A percentile compares a stretch with the other conserved stretches of the same genome.
phyloP scores from a whole-genome alignment of 352 stramenopile species.

The Phytopythium kandeliae region DNA sequence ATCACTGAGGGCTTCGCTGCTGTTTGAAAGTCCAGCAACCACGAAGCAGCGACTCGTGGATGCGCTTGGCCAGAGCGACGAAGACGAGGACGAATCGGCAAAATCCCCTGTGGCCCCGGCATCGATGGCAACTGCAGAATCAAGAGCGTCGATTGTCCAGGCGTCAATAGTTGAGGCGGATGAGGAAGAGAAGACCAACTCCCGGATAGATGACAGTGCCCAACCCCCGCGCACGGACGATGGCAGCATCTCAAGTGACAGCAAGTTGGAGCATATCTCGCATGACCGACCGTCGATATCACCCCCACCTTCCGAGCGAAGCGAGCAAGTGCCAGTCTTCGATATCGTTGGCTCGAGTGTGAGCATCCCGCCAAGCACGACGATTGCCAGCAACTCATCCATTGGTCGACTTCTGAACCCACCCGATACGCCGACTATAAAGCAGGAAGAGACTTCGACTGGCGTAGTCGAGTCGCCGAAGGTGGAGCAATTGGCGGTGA shows the following conservation, averaged over 20 bases:
- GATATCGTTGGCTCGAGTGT: background rate
- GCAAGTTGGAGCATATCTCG: background rate
- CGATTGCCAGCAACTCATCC: background rate
- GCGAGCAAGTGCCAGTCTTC: background rate
- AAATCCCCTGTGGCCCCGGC: background rate
- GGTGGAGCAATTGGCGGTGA: conserved; percentile 11
- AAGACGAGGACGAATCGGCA: conserved; percentile 22
- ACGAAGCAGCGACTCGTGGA: conserved; percentile 49
- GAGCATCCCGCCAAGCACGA: background rate
- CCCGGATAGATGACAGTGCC: no score
- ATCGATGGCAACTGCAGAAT: background rate
- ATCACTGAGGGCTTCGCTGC: conserved; percentile 13
- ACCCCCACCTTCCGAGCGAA: background rate
- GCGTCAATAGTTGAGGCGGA: background rate
- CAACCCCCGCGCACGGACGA: no score
- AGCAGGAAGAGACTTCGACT: background rate
- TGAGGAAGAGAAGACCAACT: background rate
- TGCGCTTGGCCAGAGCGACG: conserved; percentile 43
- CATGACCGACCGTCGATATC: background rate
- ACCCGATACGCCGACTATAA: background rate
- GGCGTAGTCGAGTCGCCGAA: background rate
- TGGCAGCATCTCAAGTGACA: no score
- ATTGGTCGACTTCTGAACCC: background rate
- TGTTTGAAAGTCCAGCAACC: conserved; percentile 42
- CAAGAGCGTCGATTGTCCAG: background rate